A percentile compares a stretch with the other conserved stretches of the same genome.
Evolutionary conservation across 2,329 filamentous ascomycete genomes (phyloP).

Genomic region (Lachnellula occidentalis): DNA sequence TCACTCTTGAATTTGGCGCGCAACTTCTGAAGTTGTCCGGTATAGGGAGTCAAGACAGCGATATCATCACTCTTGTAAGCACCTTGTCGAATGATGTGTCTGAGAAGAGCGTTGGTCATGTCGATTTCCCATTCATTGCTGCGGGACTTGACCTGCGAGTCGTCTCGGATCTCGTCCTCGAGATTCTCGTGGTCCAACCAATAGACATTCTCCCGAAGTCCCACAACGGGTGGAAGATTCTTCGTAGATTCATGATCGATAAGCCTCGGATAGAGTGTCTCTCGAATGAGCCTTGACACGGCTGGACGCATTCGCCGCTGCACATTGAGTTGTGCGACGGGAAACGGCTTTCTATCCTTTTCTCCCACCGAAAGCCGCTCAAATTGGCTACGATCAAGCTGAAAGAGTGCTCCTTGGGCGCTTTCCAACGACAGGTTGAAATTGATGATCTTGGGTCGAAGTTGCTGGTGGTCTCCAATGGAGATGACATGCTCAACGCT

Average conservation of each 20-base stretch:
- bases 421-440: slow-evolving; percentile 29
- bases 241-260: slow-evolving; percentile 18
- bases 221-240: slow-evolving; percentile 21
- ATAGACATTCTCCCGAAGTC: slow-evolving; percentile 24
- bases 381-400: slow-evolving; percentile 27
- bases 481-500: slow-evolving; percentile 37
- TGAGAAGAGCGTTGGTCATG: slow-evolving; percentile 57
- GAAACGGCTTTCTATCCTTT: slow-evolving; percentile 13
- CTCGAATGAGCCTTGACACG: slow-evolving; percentile 24
- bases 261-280: slow-evolving; percentile 22
- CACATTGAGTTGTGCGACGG: slow-evolving; percentile 23
- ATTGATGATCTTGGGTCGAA: slow-evolving; percentile 33
- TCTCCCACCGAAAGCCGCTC: slow-evolving; percentile 22
- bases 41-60: slow-evolving; percentile 64
- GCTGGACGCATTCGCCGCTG: slow-evolving; percentile 28
- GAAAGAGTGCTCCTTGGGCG: slow-evolving; percentile 14
- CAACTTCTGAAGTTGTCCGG: slow-evolving; percentile 45
- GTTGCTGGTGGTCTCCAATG: slow-evolving; percentile 41
- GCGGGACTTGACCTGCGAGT: slow-evolving; percentile 14
- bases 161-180: slow-evolving; percentile 14
- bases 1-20: slow-evolving; percentile 19
- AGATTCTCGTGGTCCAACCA: slow-evolving; percentile 24
- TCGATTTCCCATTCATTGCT: slow-evolving; percentile 55
- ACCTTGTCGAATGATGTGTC: slow-evolving; percentile 61
- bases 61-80: slow-evolving; percentile 55